Conservation (phyloP, 164 flowering plant genomes). For the Vitis vinifera region DNA sequence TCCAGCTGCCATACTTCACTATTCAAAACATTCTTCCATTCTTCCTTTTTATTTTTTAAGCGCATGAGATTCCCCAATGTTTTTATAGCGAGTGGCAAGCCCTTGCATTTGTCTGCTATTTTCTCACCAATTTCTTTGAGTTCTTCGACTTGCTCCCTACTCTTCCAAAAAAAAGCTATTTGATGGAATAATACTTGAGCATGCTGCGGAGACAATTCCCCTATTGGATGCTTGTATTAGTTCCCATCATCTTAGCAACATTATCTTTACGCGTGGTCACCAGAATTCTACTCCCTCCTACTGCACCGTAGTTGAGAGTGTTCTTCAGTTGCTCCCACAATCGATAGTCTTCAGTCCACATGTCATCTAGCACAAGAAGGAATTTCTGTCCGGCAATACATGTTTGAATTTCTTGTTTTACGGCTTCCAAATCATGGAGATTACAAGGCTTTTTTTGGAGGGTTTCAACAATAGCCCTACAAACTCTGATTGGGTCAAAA, state of each 20-base stretch:
- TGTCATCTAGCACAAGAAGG: too few species aligned
- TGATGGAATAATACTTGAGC: conserved; percentile 16
- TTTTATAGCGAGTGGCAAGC: conserved; percentile 7
- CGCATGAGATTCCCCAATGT: conserved; percentile 18
- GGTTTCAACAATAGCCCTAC: too few species aligned
- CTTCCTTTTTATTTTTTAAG: background rate
- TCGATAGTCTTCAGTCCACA: too few species aligned
- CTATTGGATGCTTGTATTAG: background rate
- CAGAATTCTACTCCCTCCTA: too few species aligned
- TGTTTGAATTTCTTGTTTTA: too few species aligned
- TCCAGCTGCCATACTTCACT: conserved; percentile 16
- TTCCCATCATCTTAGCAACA: background rate
- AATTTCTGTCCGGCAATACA: too few species aligned
- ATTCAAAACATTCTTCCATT: conserved; percentile 14
- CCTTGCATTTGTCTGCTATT: conserved; percentile 17
- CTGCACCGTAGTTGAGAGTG: too few species aligned
- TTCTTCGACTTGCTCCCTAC: background rate
- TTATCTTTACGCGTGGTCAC: too few species aligned
- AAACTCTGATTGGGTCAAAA: too few species aligned
- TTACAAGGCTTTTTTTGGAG: too few species aligned
- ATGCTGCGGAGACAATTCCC: conserved; percentile 8
- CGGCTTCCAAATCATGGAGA: too few species aligned
- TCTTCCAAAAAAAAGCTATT: background rate
- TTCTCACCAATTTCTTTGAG: conserved; percentile 17
- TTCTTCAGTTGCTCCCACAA: too few species aligned